Conservation (phyloP, 176 grass and related monocot species). For the maize (Zea mays) region DNA sequence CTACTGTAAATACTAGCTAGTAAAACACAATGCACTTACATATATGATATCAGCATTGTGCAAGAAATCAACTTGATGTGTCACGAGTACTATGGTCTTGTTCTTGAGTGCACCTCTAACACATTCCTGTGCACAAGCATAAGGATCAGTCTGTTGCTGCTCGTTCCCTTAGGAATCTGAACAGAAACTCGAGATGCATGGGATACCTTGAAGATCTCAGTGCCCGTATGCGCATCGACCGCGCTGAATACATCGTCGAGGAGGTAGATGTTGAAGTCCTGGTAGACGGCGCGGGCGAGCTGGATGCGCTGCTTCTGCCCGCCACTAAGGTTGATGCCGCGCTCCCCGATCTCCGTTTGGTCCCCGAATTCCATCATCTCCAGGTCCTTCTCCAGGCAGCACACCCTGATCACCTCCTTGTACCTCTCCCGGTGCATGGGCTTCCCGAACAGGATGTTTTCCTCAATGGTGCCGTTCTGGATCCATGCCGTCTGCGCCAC, state of each 20-base stretch:
- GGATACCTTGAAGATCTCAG: slow-evolving; percentile 83
- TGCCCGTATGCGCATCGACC: slow-evolving; percentile 85
- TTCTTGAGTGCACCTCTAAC: slow-evolving; percentile 72
- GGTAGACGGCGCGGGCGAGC: slow-evolving; percentile 89
- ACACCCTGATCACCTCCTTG: slow-evolving; percentile 76
- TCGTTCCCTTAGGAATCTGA: background rate
- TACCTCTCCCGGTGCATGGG: slow-evolving; percentile 73
- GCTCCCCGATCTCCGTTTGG: slow-evolving; percentile 97
- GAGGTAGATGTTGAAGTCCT: slow-evolving; percentile 87
- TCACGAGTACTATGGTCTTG: slow-evolving; percentile 89
- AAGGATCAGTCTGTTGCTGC: background rate
- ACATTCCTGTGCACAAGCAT: slow-evolving; percentile 69
- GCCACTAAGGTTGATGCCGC: slow-evolving; percentile 95
- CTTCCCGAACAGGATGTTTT: slow-evolving; percentile 91
- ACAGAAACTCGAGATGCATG: background rate
- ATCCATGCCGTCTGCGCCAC: slow-evolving; percentile 96
- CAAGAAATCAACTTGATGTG: slow-evolving; percentile 97
- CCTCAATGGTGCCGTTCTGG: slow-evolving; percentile 92
- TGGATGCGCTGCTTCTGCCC: slow-evolving; percentile 98
- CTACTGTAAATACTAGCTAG: background rate
- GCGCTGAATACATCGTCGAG: slow-evolving; percentile 98
- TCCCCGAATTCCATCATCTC: slow-evolving; percentile 99
- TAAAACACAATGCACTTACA: slow-evolving; percentile 42
- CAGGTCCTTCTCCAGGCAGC: slow-evolving; percentile 90
- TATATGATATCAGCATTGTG: slow-evolving; percentile 91